These are phyloP conservation scores for Stylonectria norvegica DNA, from an alignment of 2,329 filamentous ascomycete genomes.

Conservation along the genomic window DNA sequence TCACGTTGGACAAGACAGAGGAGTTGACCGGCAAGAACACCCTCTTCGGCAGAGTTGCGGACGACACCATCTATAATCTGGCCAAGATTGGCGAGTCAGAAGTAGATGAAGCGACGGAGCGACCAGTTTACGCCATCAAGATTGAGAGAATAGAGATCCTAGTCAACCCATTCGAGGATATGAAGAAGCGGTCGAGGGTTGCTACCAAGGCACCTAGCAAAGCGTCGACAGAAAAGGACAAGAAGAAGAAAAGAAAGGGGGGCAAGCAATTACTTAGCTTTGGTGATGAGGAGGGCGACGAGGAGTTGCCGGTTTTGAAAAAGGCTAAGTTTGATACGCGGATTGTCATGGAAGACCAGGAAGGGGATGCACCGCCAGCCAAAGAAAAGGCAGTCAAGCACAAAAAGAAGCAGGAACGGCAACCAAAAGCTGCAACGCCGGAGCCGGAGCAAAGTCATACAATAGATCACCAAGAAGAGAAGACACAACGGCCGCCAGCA, in stretches of 20 bases:
- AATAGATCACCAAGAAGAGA: too few relatives aligned
- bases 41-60: slow-evolving; percentile 85
- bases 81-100: slow-evolving; percentile 91
- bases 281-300: slow-evolving; percentile 62
- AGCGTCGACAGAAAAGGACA: slow-evolving; percentile 44
- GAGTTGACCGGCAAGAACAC: slow-evolving; percentile 90
- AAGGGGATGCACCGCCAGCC: slow-evolving; percentile 26
- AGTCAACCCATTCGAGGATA: slow-evolving; percentile 78
- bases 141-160: slow-evolving; percentile 72
- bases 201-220: slow-evolving; percentile 46
- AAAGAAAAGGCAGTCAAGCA: slow-evolving; percentile 26
- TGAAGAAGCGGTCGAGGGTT: slow-evolving; percentile 65
- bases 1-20: slow-evolving; percentile 80
- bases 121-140: slow-evolving; percentile 81
- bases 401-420: slow-evolving; percentile 26
- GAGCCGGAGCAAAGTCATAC: slow-evolving; percentile 15
- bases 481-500: slow-evolving; percentile 4
- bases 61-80: slow-evolving; percentile 94
- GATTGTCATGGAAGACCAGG: slow-evolving; percentile 59
- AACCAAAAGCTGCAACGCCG: slow-evolving; percentile 11
- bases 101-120: slow-evolving; percentile 71
- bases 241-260: slow-evolving; percentile 68
- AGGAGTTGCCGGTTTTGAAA: slow-evolving; percentile 58
- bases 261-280: slow-evolving; percentile 78
- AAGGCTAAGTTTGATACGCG: slow-evolving; percentile 77